Base-by-base conservation (phyloP, 331 rosid genomes). In the Pyrus hybrid region DNA sequence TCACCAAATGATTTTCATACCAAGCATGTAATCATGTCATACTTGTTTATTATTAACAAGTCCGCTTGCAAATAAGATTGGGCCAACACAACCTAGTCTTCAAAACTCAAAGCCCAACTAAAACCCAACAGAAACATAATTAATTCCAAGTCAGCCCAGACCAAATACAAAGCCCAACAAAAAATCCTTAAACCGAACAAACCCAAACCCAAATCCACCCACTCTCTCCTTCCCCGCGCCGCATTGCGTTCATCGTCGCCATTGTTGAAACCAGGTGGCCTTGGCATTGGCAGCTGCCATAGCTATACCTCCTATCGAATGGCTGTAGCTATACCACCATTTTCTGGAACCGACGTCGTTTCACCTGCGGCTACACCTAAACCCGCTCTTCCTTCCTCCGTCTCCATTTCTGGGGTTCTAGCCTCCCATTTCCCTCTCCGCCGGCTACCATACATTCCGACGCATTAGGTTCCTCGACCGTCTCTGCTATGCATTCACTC, bases 401-500 rank as follows among this genome's bases (percentile, higher is more conserved):
- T 21, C 37, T 20, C 37, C 49, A 4, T 76, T 11, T 11, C 25
- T 8, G 6, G 74, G 63, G 28, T 13, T 20, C 6, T 30, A 64
- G 25, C 3, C 8, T 16, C 53, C 20, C 1, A 6, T 53, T 37
- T 65, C 5, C 67, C 33, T 22, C 45, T 5, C 67, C 37, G 7
- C 32, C 30, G 28, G 33, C 20, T 57, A 7, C 32, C 68, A 23
- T 53, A 7, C 45, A 70, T 43, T 69, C 63, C 69, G 12, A 53
- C 30, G 73, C 61, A 51, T 30, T 63, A 43, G 70, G 62, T 13
- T 21, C 64, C 75, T 14, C 9, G 12, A 75, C 72, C 32, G 76
- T 20, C 25, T 16, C 13, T 83, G 92, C 86, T 85, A 93, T 89
- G 97, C 86, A 77, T 84, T 85, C 79, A 1, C 82, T 83, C 83